phyloP scores from a whole-genome alignment of 2,329 filamentous ascomycete genomes.

The Colletotrichum orbiculare region DNA sequence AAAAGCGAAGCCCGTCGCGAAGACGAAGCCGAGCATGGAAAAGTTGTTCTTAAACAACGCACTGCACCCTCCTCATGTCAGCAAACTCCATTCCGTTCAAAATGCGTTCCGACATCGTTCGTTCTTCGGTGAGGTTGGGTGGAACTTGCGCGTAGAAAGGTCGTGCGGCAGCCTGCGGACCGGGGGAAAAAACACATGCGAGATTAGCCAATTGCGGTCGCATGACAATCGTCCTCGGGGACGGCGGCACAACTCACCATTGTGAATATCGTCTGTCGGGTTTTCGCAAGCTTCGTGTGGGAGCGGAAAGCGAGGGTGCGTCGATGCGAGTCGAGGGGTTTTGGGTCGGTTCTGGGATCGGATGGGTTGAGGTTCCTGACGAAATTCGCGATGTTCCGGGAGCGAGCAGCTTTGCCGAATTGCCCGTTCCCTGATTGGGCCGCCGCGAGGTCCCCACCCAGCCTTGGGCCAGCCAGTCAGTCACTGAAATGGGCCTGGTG shows the following conservation, averaged over 20 bases:
- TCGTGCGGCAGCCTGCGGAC: slow-evolving; percentile 47
- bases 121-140: not conserved
- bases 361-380: slow-evolving; percentile 33
- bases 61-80: slow-evolving; percentile 59
- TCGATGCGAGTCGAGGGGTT: slow-evolving; percentile 30
- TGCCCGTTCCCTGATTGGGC: slow-evolving; percentile 31
- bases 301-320: slow-evolving; percentile 18
- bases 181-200: slow-evolving; percentile 39
- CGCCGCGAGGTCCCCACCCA: not conserved
- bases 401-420: slow-evolving; percentile 37
- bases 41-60: slow-evolving; percentile 87
- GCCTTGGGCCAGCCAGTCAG: not conserved
- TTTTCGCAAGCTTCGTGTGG: slow-evolving; percentile 22
- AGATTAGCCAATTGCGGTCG: slow-evolving; percentile 46
- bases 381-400: slow-evolving; percentile 40
- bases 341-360: slow-evolving; percentile 17
- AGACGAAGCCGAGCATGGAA: slow-evolving; percentile 88
- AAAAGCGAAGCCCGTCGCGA: slow-evolving; percentile 87
- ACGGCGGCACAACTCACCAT: slow-evolving; percentile 47
- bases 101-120: not conserved
- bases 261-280: slow-evolving; percentile 40
- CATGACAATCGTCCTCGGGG: not conserved
- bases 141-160: slow-evolving; percentile 54
- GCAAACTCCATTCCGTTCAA: slow-evolving; percentile 17
- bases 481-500: not conserved